phyloP scores from a whole-genome alignment of 2,329 filamentous ascomycete genomes.

The Paecilomyces variotii region DNA sequence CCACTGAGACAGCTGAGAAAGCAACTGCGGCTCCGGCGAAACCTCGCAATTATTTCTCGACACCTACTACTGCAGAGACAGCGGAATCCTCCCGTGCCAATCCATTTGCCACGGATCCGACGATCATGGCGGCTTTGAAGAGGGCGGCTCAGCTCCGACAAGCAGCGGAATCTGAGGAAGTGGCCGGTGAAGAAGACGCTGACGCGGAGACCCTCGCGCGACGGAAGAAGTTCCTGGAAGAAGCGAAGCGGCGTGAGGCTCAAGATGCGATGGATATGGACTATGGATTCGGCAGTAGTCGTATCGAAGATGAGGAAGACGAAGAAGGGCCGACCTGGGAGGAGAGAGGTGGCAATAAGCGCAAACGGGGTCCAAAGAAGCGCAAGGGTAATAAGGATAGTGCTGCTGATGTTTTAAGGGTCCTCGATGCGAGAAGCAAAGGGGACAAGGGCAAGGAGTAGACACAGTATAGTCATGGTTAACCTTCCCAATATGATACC shows the following conservation, averaged over 20 bases:
- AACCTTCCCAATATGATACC: not conserved
- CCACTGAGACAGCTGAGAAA: slow-evolving; percentile 5
- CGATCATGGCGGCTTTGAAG: slow-evolving; percentile 75
- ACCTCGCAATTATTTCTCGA: slow-evolving; percentile 42
- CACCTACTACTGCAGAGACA: slow-evolving; percentile 40
- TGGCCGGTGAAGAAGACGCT: slow-evolving; percentile 30
- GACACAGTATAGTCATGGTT: not conserved
- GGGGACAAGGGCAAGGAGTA: slow-evolving; percentile 16
- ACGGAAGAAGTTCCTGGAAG: slow-evolving; percentile 64
- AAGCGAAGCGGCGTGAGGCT: slow-evolving; percentile 49
- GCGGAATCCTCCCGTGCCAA: slow-evolving; percentile 38
- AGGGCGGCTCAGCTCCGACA: slow-evolving; percentile 62
- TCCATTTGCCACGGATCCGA: slow-evolving; percentile 58
- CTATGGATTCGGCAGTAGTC: slow-evolving; percentile 83
- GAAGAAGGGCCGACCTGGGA: slow-evolving; percentile 54
- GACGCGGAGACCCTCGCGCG: slow-evolving; percentile 60
- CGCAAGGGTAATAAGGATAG: slow-evolving; percentile 53
- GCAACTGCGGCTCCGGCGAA: slow-evolving; percentile 10
- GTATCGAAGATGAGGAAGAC: slow-evolving; percentile 83
- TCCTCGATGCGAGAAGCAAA: slow-evolving; percentile 57
- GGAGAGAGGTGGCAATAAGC: slow-evolving; percentile 29
- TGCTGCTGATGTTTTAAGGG: slow-evolving; percentile 69
- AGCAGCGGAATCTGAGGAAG: slow-evolving; percentile 30
- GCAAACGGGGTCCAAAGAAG: slow-evolving; percentile 49
- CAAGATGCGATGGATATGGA: slow-evolving; percentile 88